Conservation (phyloP, 768 basidiomycete species). For the Pisolithus sp. region DNA sequence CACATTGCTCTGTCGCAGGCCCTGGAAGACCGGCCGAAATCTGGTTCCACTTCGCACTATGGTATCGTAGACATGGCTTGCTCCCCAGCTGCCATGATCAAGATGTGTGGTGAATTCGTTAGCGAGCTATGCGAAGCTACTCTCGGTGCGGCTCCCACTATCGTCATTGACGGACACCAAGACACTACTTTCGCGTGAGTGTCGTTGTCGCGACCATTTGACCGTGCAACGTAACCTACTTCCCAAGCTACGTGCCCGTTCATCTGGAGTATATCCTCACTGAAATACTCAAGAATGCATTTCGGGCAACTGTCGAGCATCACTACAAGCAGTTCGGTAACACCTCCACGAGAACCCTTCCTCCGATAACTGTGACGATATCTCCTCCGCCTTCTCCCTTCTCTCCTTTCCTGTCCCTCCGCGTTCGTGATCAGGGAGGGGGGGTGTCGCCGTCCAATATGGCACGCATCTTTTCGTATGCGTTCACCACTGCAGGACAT, state of each 20-base stretch:
- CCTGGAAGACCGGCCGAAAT: conserved; percentile 35
- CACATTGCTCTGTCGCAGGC: conserved; percentile 80
- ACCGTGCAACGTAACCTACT: conserved; percentile 8
- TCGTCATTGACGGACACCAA: conserved; percentile 64
- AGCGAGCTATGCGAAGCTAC: conserved; percentile 80
- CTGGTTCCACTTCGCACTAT: conserved; percentile 36
- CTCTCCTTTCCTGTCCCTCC: conserved; percentile 57
- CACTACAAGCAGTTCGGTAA: conserved; percentile 41
- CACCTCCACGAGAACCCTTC: conserved; percentile 33
- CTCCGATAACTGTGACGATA: conserved; percentile 68
- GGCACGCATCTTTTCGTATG: conserved; percentile 82
- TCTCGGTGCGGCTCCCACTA: conserved; percentile 60
- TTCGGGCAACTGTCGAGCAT: conserved; percentile 81
- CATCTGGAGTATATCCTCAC: conserved; percentile 90
- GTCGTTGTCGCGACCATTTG: background rate
- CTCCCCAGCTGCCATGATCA: conserved; percentile 67
- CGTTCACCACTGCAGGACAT: conserved; percentile 79
- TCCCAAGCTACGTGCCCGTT: conserved; percentile 71
- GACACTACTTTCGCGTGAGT: conserved; percentile 77
- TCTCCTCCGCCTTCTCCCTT: conserved; percentile 42
- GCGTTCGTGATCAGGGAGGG: conserved; percentile 82
- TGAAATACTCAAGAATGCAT: conserved; percentile 86
- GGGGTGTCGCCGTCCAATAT: conserved; percentile 73
- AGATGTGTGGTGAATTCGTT: conserved; percentile 80
- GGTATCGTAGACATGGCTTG: conserved; percentile 74